A percentile compares a stretch with the other conserved stretches of the same genome.
These are phyloP conservation scores for Dianthus caryophyllus DNA, from an alignment of 148 eudicot genomes.

Conservation along the genomic window DNA sequence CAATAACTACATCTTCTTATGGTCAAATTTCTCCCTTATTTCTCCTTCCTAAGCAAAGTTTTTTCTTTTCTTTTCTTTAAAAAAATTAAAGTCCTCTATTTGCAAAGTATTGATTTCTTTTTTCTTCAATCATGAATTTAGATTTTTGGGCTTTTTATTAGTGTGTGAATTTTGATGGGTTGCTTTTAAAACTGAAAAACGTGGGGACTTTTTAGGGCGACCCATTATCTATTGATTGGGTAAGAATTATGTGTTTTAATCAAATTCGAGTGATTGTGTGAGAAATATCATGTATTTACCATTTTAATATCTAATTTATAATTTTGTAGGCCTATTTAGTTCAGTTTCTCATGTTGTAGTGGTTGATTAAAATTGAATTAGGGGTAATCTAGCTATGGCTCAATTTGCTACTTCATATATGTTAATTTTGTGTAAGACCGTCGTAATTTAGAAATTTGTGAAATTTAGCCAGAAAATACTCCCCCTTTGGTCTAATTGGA, in stretches of 20 bases:
- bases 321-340: neutral
- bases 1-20: slow-evolving; percentile 10
- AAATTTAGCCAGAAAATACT: neutral
- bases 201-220: slow-evolving; percentile 12
- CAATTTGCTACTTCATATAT: neutral
- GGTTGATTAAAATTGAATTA: neutral
- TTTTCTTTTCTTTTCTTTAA: neutral
- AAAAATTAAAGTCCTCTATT: too few relatives aligned
- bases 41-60: too few relatives aligned
- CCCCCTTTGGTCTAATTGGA: neutral
- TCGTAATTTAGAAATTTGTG: neutral
- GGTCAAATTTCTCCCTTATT: slow-evolving; percentile 23
- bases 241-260: slow-evolving; percentile 19
- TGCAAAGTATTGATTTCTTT: neutral
- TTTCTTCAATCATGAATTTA: neutral
- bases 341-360: neutral
- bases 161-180: slow-evolving; percentile 8
- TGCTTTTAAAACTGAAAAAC: slow-evolving; percentile 14
- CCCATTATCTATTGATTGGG: neutral
- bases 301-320: slow-evolving; percentile 1
- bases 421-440: too few relatives aligned
- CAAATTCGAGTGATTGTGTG: neutral
- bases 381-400: neutral
- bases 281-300: too few relatives aligned
- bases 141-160: neutral